A percentile compares a stretch with the other conserved stretches of the same genome.
These are phyloP conservation scores for Malus hybrid DNA, from an alignment of 331 rosid species.

Conservation along the genomic window DNA sequence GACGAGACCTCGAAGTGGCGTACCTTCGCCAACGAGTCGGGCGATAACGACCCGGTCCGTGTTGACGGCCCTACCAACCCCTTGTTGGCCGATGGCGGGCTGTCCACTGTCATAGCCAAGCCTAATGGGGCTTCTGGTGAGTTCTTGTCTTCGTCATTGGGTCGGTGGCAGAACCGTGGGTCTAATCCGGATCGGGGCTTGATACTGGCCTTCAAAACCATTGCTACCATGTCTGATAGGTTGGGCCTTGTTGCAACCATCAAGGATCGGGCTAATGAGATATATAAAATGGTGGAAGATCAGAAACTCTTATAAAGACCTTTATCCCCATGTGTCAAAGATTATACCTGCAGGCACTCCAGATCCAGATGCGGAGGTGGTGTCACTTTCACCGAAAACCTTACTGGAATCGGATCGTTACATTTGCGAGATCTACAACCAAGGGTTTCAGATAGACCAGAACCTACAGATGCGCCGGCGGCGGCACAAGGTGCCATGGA, in stretches of 20 bases:
- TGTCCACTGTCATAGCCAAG: constrained; percentile 87
- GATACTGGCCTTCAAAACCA: constrained; percentile 77
- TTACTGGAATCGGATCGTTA: constrained; percentile 93
- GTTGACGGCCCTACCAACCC: constrained; percentile 93
- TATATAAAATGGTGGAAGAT: no score
- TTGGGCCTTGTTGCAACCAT: neutral
- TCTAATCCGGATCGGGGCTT: constrained; percentile 88
- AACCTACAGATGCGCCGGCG: constrained; percentile 98
- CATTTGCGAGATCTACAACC: constrained; percentile 99
- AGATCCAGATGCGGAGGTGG: constrained; percentile 99
- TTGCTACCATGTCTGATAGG: constrained; percentile 95
- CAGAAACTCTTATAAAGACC: no score
- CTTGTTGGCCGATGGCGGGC: constrained; percentile 72
- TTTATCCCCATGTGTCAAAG: no score
- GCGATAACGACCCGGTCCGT: constrained; percentile 93
- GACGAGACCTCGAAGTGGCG: constrained; percentile 97
- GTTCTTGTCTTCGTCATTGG: constrained; percentile 74
- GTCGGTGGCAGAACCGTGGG: constrained; percentile 99
- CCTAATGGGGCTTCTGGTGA: constrained; percentile 77
- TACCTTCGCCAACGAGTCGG: constrained; percentile 86
- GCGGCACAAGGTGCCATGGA: constrained; percentile 97
- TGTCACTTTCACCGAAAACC: constrained; percentile 91
- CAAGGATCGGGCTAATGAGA: no score
- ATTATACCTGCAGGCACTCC: no score
- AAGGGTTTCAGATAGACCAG: constrained; percentile 98